A percentile compares a stretch with the other conserved stretches of the same genome.
Evolutionary conservation across 805 yeast genomes (phyloP).

Genomic region (Hanseniaspora lachancei): DNA sequence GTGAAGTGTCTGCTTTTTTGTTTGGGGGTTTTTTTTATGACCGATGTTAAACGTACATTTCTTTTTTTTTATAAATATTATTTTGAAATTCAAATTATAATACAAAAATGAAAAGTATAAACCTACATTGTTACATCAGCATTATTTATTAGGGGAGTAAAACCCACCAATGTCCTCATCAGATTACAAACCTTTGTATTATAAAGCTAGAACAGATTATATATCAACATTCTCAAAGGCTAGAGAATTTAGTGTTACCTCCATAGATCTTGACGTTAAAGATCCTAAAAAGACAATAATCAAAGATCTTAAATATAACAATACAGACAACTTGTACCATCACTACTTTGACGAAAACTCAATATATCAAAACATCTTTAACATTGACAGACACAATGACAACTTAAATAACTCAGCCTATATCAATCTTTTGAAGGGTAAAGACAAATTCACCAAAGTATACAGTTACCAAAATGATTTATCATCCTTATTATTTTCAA

Average conservation of each 20-base stretch:
- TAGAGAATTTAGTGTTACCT: conserved; percentile 58
- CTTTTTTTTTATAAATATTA: conserved; percentile 27
- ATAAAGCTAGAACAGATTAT: conserved; percentile 35
- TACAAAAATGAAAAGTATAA: no score
- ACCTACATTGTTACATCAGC: no score
- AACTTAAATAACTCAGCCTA: conserved; percentile 39
- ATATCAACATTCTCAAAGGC: conserved; percentile 74
- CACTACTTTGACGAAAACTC: conserved; percentile 69
- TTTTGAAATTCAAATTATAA: no score
- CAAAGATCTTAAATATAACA: conserved; percentile 25
- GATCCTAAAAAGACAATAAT: not conserved
- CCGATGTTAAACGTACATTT: conserved; percentile 14
- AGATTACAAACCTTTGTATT: conserved; percentile 18
- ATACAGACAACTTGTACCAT: conserved; percentile 50
- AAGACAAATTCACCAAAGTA: not conserved
- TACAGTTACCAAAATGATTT: conserved; percentile 35
- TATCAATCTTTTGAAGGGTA: conserved; percentile 7
- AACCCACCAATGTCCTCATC: not conserved
- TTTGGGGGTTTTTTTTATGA: not conserved
- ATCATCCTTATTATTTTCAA: conserved; percentile 42
- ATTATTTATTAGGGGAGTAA: no score
- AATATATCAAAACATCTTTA: conserved; percentile 41
- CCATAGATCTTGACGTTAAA: conserved; percentile 32
- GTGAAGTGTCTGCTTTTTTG: no score
- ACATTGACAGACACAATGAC: conserved; percentile 51